A percentile compares a stretch with the other conserved stretches of the same genome.
phyloP scores from a whole-genome alignment of 345 rosid genomes.

The Pelargonium nanum region DNA sequence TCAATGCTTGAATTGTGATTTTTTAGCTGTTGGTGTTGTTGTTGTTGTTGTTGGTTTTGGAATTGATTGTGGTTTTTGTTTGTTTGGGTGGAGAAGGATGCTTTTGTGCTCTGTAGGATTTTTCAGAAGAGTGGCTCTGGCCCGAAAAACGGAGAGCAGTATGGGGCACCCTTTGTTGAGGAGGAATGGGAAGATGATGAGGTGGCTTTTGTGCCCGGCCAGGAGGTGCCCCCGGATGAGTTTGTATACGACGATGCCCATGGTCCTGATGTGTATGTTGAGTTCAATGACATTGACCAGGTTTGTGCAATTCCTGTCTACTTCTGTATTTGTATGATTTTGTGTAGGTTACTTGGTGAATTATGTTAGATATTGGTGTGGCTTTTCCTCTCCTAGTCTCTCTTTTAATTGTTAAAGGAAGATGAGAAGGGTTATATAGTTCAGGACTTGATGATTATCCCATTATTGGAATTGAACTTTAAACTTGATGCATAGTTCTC shows the following conservation, averaged over 20 bases:
- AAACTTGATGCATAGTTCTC: too few species aligned
- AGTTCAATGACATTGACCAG: slow-evolving; percentile 50
- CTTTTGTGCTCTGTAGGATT: slow-evolving; percentile 79
- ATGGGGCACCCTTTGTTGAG: slow-evolving; percentile 91
- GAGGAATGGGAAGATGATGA: slow-evolving; percentile 92
- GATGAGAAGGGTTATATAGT: background rate
- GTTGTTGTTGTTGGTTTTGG: slow-evolving; percentile 9
- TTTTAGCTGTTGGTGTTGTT: background rate
- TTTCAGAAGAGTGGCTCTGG: slow-evolving; percentile 95
- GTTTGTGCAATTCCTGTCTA: slow-evolving; percentile 23
- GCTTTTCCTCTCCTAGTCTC: background rate
- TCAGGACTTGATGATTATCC: too few species aligned
- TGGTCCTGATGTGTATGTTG: slow-evolving; percentile 28
- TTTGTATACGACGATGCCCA: slow-evolving; percentile 22
- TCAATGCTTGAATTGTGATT: background rate
- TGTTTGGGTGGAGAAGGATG: slow-evolving; percentile 43
- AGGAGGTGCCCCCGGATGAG: slow-evolving; percentile 29
- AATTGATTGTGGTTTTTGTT: slow-evolving; percentile 7
- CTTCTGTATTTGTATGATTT: background rate
- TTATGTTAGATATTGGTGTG: background rate
- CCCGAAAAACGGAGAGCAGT: slow-evolving; percentile 92
- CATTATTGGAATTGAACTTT: background rate
- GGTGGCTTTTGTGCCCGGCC: slow-evolving; percentile 34
- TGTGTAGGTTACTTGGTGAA: background rate
- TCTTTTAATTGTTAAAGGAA: background rate